Evolutionary conservation across 768 basidiomycete genomes (phyloP).

Genomic region (Suillus weaverae): DNA sequence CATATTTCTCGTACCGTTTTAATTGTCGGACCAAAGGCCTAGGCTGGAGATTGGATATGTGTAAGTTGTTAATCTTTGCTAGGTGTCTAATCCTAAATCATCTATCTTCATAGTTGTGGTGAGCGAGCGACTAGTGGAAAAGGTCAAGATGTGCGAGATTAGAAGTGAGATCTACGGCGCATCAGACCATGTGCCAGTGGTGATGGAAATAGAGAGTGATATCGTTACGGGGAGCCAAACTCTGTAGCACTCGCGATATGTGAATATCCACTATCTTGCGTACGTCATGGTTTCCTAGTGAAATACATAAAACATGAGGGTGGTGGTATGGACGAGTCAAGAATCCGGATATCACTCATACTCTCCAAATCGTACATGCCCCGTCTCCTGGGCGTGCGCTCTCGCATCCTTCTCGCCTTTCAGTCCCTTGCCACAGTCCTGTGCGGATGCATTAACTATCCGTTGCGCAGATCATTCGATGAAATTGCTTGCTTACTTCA

Average conservation of each 20-base stretch:
- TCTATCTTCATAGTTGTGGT: constrained; percentile 56
- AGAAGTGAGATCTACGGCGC: constrained; percentile 84
- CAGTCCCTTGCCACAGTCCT: constrained; percentile 82
- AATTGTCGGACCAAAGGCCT: constrained; percentile 77
- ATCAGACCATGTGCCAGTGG: constrained; percentile 82
- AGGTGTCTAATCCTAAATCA: constrained; percentile 7
- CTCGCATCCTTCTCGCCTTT: constrained; percentile 95
- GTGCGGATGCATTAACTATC: constrained; percentile 9
- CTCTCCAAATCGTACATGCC: constrained; percentile 84
- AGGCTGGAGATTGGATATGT: constrained; percentile 88
- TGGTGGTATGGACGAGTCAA: neutral
- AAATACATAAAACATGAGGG: neutral
- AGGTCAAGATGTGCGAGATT: constrained; percentile 82
- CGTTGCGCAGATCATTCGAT: constrained; percentile 6
- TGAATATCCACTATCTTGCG: neutral
- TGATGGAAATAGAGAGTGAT: constrained; percentile 66
- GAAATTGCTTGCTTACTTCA: constrained; percentile 50
- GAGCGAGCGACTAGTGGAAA: constrained; percentile 64
- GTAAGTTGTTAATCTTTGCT: constrained; percentile 41
- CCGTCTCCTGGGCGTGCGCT: constrained; percentile 82
- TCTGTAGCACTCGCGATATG: neutral
- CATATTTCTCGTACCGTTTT: constrained; percentile 84
- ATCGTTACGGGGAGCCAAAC: constrained; percentile 26
- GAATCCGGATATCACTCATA: constrained; percentile 44
- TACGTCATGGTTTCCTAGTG: neutral